Evolutionary conservation across 1,139 yeast species (phyloP), one percentile per base, ranked within the genome.

Genomic region (Yarrowia galli): DNA sequence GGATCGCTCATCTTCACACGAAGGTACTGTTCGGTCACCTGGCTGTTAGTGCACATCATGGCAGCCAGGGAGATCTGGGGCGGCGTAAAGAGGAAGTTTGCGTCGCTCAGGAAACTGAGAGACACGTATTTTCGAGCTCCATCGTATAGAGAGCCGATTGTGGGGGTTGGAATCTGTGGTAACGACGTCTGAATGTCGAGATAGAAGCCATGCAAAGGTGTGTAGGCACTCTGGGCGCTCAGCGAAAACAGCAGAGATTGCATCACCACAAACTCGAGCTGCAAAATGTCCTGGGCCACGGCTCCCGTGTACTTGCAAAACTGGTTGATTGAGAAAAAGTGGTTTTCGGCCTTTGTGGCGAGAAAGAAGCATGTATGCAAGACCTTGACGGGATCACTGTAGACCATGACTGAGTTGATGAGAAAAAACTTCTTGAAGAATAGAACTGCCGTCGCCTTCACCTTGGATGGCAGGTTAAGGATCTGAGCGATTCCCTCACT

Each of bases 31-130:
- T 84, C 85, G 0, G 90, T 85, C 36, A 90, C 78, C n/a, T 83
- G 84, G 71, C 83, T 85, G 76, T 92, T 90, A 25, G 84, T 85
- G 65, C 83, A 83, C 77, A 88, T 85, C 77, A 93, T 82, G 8
- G 96, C 92, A 0, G 98, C 96, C 68, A 95, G 80, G 0, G 98
- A 97, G 46, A 95, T 90, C 74, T 95, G 99, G 0, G 99, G 97
- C 1, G 99, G 99, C 0, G 98, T 88, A 77, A 81, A 95, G 42
- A 87, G 80, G 73, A 92, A 93, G 18, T 84, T 81, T 3, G 86
- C 93, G 75, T 93, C 97, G 38, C 96, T 87, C 56, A 90, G 80
- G 64, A 92, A 77, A 0, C 90, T 84, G 22, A 87, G 89, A 61
- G 87, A 85, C 9, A 92, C 82, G 78, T 88, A 79, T 40, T 81